Evolutionary conservation across 2,329 filamentous ascomycete species (phyloP), one percentile per base, ranked within the genome.

Genomic region (Fusarium concolor): DNA sequence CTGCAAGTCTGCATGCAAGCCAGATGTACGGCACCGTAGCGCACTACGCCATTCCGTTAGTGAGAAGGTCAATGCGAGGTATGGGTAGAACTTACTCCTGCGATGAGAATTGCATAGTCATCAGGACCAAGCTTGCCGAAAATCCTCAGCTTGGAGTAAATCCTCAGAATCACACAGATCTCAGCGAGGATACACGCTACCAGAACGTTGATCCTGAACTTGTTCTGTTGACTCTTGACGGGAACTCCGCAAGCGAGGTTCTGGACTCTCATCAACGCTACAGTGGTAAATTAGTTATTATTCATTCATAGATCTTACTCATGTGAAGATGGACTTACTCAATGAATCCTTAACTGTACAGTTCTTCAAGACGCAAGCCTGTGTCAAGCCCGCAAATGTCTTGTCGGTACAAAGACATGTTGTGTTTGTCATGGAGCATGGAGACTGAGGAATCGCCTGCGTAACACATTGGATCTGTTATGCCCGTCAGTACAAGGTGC

Each of bases 371-470:
- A 68, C 66, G n/a, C 66, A 68, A 29, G 51, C 51, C 22, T 68
- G 66, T 3, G 61, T 55, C 24, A 68, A 17, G 2, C 47, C 52
- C 5, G 65, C 61, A 35, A 68, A 68, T 6, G 56, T 66, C 11
- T 54, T 56, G 9, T 68, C 61, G 7, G 66, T 69, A n/a, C 66
- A 68, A 7, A 68, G 37, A 22, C 66, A 68, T 53, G 65, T 66
- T 3, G 56, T 54, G 24, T 68, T 68, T 26, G 56, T 62, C 56
- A 69, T 17, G 7, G 50, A 44, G 18, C 66, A 68, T 11, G 65
- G 56, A 5, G 66, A 68, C 9, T 44, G 11, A 14, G 66, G 66
- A 9, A 68, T 28, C 3, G 65, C 35, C 31, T 62, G 33, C 37
- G 54, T 47, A 3, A 68, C 35, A 24, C 66, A 68, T 62, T 68